A percentile compares a stretch with the other conserved stretches of the same genome.
phyloP scores from a whole-genome alignment of 768 basidiomycete genomes.

The Gloeophyllum trabeum region DNA sequence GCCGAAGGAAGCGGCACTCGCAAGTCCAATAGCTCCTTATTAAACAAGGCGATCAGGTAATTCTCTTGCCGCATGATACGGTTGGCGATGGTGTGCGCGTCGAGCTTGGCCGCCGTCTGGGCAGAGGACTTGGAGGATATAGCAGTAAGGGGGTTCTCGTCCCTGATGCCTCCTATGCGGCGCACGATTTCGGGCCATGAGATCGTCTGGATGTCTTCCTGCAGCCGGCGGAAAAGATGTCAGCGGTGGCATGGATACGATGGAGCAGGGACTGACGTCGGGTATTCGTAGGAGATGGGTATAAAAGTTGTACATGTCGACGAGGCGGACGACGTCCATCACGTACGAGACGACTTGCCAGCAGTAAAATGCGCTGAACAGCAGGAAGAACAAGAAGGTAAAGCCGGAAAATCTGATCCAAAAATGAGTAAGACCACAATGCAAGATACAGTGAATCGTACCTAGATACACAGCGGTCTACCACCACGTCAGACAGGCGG shows the following conservation, averaged over 20 bases:
- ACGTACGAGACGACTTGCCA: conserved; percentile 83
- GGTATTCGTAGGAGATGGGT: conserved; percentile 89
- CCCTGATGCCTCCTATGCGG: conserved; percentile 79
- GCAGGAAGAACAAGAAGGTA: conserved; percentile 71
- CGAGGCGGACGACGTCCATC: conserved; percentile 62
- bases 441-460: conserved; percentile 22
- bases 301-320: conserved; percentile 95
- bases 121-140: conserved; percentile 50
- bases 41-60: conserved; percentile 95
- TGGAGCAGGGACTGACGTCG: conserved; percentile 47
- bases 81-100: conserved; percentile 97
- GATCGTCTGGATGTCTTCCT: conserved; percentile 97
- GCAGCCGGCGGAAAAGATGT: conserved; percentile 8
- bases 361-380: conserved; percentile 79
- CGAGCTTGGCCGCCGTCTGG: conserved; percentile 71
- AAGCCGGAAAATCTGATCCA: conserved; percentile 66
- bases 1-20: conserved; percentile 63
- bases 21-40: conserved; percentile 90
- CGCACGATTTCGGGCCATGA: conserved; percentile 94
- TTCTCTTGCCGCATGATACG: conserved; percentile 98
- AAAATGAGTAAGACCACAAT: conserved; percentile 2
- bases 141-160: conserved; percentile 88
- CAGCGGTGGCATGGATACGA: conserved; percentile 1
- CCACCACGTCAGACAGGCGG: conserved; percentile 70
- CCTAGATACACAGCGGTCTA: conserved; percentile 78